Base-by-base conservation (phyloP, 78 protist genomes). In the Tieghemostelium lacteum region DNA sequence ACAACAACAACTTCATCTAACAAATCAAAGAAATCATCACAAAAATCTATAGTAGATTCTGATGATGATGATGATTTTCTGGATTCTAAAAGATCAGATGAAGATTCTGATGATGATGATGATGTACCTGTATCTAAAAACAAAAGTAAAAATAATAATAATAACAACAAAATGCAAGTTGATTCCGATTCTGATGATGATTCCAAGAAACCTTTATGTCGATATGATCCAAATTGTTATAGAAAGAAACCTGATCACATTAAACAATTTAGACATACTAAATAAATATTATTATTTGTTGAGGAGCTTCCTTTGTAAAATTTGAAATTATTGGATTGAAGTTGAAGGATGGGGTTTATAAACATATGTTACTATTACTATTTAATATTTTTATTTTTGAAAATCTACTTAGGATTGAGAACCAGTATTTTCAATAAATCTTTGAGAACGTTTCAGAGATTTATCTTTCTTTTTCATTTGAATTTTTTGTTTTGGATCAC, bases 171-270 rank as follows among this genome's bases (percentile, higher is more conserved):
- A 7, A 29, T 17, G 20, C 4, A 29, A 3, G 37, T 28, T 61
- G 52, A 71, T 52, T 5, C n/a, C 29, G 31, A 67, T 54, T 57
- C n/a, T 49, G 64, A 62, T 66, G 52, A 45, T 45, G 52, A 45
- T 10, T n/a, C n/a, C n/a, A 37, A 66, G 5, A 69, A 73, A 24
- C 54, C 61, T 40, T 5, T 78, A 33, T 89, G 94, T 63, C 49
- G 63, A 62, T 89, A 80, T 34, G 94, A 60, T 29, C 70, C 42
- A 24, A 29, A 24, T 34, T 89, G 94, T 33, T 89, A 89, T 70
- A 67, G 94, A 17, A 54, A 45, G n/a, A 89, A 89, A 40, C 63
- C 72, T 22, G 86, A 85, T 60, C 94, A 88, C 31, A 42, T 75
- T 1, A 45, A 88, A n/a, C 67, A 88, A 50, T 88, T 20, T 33